phyloP scores from a whole-genome alignment of 2,329 filamentous ascomycete genomes.

The Periconia digitata region DNA sequence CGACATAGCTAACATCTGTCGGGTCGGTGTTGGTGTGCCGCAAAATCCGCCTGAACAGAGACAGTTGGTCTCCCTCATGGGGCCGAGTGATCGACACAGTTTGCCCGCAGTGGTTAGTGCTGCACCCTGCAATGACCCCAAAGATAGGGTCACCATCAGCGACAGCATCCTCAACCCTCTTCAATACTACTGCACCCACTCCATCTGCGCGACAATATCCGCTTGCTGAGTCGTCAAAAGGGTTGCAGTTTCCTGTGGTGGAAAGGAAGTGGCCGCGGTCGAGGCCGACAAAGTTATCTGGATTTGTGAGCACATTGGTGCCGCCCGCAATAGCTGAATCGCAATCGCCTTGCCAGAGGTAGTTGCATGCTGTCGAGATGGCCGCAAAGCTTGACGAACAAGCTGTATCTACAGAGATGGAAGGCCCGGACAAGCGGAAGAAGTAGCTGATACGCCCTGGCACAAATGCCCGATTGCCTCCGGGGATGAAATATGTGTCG shows the following conservation, averaged over 20 bases:
- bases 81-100: slow-evolving; percentile 35
- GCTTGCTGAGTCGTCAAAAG: slow-evolving; percentile 35
- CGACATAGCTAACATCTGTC: slow-evolving; percentile 25
- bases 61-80: slow-evolving; percentile 21
- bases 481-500: slow-evolving; percentile 58
- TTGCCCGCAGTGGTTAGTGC: slow-evolving; percentile 38
- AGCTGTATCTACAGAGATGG: slow-evolving; percentile 9
- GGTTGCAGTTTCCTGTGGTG: slow-evolving; percentile 28
- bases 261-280: slow-evolving; percentile 27
- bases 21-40: slow-evolving; percentile 42
- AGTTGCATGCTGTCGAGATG: slow-evolving; percentile 27
- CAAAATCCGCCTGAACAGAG: slow-evolving; percentile 18
- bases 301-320: slow-evolving; percentile 23
- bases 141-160: slow-evolving; percentile 35
- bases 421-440: slow-evolving; percentile 25
- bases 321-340: slow-evolving; percentile 26
- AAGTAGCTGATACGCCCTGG: slow-evolving; percentile 51
- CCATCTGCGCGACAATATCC: slow-evolving; percentile 42
- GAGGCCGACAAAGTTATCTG: slow-evolving; percentile 48
- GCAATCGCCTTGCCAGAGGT: slow-evolving; percentile 14
- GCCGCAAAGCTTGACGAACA: slow-evolving; percentile 16
- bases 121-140: slow-evolving; percentile 32
- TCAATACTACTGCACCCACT: slow-evolving; percentile 32
- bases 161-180: slow-evolving; percentile 36
- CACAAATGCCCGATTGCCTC: slow-evolving; percentile 54